Base-by-base conservation (phyloP, 208 protist genomes). In the Crithidia brevicula region DNA sequence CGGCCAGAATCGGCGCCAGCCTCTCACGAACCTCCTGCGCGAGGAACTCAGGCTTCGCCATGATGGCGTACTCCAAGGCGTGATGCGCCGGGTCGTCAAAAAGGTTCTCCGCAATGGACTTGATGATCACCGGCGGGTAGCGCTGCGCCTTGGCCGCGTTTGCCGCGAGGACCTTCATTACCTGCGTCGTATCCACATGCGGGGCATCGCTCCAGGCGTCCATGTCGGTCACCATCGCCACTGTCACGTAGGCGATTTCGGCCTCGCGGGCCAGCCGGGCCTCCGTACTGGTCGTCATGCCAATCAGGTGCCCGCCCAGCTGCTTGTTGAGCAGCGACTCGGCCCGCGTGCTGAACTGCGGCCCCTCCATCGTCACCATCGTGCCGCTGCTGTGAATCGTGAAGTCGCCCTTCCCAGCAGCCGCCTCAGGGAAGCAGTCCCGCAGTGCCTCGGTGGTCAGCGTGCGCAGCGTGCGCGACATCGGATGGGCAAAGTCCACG, bases 171-270 rank as follows among this genome's bases (percentile, higher is more conserved):
- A 86, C 73, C 59, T 83, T 51, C 30, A 81, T 51, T 31, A 97
- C 89, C 36, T 65, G 54, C 36, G 57, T 36, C 38, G 83, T 81
- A 58, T 86, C 78, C 18, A 97, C 94, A 52, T 94, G 86, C 49
- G 82, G 78, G 15, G 67, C 81, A 42, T 96, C 88, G 54, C 78
- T 84, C 94, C 96, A 98, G 40, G 88, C 83, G 67, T 98, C 96
- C 82, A 96, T 97, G 81, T 98, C 96, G n/a, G 94, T 98, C n/a
- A 96, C 89, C 83, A 95, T 92, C 34, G 86, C 94, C 54, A 97
- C 72, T 16, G 73, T 75, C 40, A 81, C 69, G 71, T 97, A 98
- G 22, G 81, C 82, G 6, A 98, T 96, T 68, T 97, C 96, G 42
- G 92, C 92, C 75, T 98, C 96, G 10, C 89, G 80, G 11, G 92